Percentiles rank a stretch among this genome's conserved stretches.
Evolutionary conservation across 1,284 basidiomycete genomes (phyloP).

Genomic region (Trichosporon inkin): DNA sequence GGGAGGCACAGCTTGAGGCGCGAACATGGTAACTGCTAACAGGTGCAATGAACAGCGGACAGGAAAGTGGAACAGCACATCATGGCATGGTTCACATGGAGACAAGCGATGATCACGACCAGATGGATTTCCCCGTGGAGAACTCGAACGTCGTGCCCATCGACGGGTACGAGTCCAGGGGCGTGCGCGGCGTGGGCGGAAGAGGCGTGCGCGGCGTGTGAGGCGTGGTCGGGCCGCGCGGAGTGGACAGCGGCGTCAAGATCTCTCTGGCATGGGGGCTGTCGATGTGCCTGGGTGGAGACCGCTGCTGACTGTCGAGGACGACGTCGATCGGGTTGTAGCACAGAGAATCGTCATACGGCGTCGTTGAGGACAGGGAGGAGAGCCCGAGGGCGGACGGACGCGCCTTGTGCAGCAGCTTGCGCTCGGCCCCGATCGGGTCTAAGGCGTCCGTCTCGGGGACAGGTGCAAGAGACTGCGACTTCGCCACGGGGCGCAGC

Average conservation of each 20-base stretch:
- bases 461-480: neutral
- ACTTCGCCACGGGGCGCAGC: neutral
- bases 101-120: conserved; percentile 20
- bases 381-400: neutral
- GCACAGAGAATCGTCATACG: neutral
- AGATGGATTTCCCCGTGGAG: conserved; percentile 37
- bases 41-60: neutral
- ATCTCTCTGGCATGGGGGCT: neutral
- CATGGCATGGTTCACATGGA: neutral
- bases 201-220: conserved; percentile 1
- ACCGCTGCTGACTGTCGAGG: neutral
- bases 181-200: neutral
- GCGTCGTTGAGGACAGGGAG: neutral
- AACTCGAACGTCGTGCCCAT: conserved; percentile 27
- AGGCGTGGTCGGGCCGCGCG: neutral
- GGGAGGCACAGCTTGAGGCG: neutral
- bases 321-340: conserved; percentile 13
- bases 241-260: neutral
- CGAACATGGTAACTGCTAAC: no score
- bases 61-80: neutral
- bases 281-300: neutral
- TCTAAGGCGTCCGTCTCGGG: neutral
- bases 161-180: neutral
- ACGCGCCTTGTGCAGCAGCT: neutral
- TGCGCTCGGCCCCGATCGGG: conserved; percentile 18